Evolutionary conservation across 495 filamentous ascomycete genomes (phyloP).

Genomic region (Gamarada debralockiae): DNA sequence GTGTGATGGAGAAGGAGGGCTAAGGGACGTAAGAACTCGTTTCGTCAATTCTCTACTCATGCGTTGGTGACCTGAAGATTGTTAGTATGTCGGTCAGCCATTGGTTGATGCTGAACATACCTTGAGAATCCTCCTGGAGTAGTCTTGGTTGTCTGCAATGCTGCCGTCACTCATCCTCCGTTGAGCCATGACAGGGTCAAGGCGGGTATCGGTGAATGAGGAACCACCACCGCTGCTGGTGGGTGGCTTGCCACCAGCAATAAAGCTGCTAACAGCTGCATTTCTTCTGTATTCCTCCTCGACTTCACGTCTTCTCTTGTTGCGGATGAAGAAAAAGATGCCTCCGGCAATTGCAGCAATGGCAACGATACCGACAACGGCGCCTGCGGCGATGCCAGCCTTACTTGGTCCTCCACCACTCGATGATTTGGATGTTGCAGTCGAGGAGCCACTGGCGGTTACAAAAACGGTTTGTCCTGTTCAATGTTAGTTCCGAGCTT

Average conservation of each 20-base stretch:
- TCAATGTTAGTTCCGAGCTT: not conserved
- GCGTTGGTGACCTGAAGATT: constrained; percentile 52
- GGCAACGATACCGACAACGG: constrained; percentile 79
- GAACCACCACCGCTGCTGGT: constrained; percentile 49
- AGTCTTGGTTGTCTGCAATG: constrained; percentile 97
- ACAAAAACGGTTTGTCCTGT: constrained; percentile 29
- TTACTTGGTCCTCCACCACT: constrained; percentile 46
- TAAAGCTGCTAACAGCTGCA: constrained; percentile 63
- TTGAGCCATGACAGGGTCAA: constrained; percentile 90
- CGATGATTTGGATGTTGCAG: constrained; percentile 7
- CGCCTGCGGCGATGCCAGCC: constrained; percentile 81
- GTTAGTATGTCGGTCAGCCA: constrained; percentile 7
- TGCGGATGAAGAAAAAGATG: constrained; percentile 71
- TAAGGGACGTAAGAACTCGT: constrained; percentile 34
- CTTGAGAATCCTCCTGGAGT: constrained; percentile 92
- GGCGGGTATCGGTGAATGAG: constrained; percentile 74
- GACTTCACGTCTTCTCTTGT: constrained; percentile 64
- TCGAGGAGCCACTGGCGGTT: constrained; percentile 17
- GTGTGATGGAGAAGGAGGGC: constrained; percentile 37
- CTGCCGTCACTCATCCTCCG: constrained; percentile 92
- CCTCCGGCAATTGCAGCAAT: constrained; percentile 62
- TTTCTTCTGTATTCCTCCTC: constrained; percentile 80
- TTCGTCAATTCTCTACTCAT: constrained; percentile 33
- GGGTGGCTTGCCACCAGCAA: constrained; percentile 49
- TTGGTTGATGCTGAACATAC: constrained; percentile 41